phyloP scores from a whole-genome alignment of 768 basidiomycete genomes.

The Grammothele lineata region DNA sequence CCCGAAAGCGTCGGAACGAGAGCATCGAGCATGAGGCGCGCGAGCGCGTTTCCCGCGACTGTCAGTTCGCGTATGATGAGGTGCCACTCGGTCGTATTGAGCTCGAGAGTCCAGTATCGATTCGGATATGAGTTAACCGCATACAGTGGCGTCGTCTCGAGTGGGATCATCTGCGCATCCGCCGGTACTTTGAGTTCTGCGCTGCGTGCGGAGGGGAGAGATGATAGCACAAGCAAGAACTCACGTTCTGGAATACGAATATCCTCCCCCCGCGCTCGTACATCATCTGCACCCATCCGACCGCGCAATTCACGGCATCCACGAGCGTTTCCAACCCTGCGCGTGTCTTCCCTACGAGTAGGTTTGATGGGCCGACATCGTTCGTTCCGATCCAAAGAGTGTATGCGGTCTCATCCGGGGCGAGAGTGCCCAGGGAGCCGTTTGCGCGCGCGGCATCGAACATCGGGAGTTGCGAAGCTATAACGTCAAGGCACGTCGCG shows the following conservation, averaged over 20 bases:
- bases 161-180: slow-evolving; percentile 31
- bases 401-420: slow-evolving; percentile 48
- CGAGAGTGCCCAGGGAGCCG: slow-evolving; percentile 33
- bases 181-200: not conserved
- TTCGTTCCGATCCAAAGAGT: slow-evolving; percentile 63
- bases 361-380: slow-evolving; percentile 52
- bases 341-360: slow-evolving; percentile 46
- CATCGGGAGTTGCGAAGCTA: slow-evolving; percentile 53
- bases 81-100: slow-evolving; percentile 33
- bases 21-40: slow-evolving; percentile 22
- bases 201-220: not conserved
- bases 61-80: slow-evolving; percentile 30
- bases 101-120: slow-evolving; percentile 28
- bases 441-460: slow-evolving; percentile 43
- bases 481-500: slow-evolving; percentile 58
- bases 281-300: slow-evolving; percentile 54
- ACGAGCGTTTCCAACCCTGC: slow-evolving; percentile 52
- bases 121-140: slow-evolving; percentile 28
- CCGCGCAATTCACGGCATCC: slow-evolving; percentile 51
- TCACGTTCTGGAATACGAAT: slow-evolving; percentile 66
- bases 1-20: slow-evolving; percentile 28
- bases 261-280: slow-evolving; percentile 59
- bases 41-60: slow-evolving; percentile 26
- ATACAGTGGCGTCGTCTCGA: slow-evolving; percentile 28
- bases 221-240: slow-evolving; percentile 14